Evolutionary conservation across 2,329 filamentous ascomycete genomes (phyloP), one percentile per base, ranked within the genome.

Genomic region (Bipolaris victoriae): DNA sequence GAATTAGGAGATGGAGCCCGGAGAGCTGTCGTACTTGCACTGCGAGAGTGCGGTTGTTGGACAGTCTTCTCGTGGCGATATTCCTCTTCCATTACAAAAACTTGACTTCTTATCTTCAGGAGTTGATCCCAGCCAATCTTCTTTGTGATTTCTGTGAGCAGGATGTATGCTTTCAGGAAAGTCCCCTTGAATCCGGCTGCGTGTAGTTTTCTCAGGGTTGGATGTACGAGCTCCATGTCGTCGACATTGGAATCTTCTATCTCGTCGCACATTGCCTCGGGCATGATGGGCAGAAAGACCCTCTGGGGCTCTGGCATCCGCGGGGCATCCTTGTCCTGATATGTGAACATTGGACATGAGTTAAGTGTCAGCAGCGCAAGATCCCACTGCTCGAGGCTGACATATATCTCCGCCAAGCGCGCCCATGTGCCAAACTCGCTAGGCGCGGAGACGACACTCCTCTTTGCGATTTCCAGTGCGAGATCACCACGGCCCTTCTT

Each of bases 1-100:
- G 65, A 52, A 79, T 82, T 75, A 13, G 77, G 74, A n/a, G 60
- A 79, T 29, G 90, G 89, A 24, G 88, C 88, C 43, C 89, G 88
- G 44, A 96, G 81, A 48, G 88, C 90, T 65, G 92, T 89, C 43
- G 89, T 91, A 80, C 92, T 95, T 47, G 92, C 85, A 73, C 90
- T 92, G 43, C 90, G 86, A 68, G 87, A 88, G 62, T 72, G 63
- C 16, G 66, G 55, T 47, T 53, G 49, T 40, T 63, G 57, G 40
- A 63, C 58, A 77, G 76, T 57, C 77, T 90, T 91, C 78, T 98
- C 95, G 55, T 89, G 90, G 47, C 95, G 88, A 74, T 99, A 99
- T 76, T 99, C 95, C 72, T 99, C 95, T 76, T 99, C 95, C 95
- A 99, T 99, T 47, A 99, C 95, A 68, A 99, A 99, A 1, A 99